Conservation (phyloP, 164 flowering plant genomes). For the Chloranthus sessilifolius region DNA sequence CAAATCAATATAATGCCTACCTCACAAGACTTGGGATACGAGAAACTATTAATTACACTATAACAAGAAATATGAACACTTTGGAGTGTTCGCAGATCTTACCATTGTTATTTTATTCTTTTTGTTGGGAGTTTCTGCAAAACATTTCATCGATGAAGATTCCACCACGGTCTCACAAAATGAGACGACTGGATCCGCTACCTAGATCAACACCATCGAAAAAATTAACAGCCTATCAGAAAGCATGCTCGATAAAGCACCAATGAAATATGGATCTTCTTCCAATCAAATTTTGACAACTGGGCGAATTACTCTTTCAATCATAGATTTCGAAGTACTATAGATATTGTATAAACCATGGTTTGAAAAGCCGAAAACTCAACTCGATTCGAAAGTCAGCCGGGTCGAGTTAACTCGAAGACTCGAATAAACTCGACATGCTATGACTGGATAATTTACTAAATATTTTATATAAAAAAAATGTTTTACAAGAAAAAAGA, state of each 20-base stretch:
- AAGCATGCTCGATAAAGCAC: not conserved
- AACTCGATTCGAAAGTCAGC: too few species aligned
- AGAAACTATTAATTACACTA: too few species aligned
- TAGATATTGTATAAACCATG: too few species aligned
- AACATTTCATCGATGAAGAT: conserved; percentile 97
- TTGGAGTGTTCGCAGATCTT: conserved; percentile 12
- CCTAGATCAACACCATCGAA: conserved; percentile 39
- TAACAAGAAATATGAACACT: conserved; percentile 1
- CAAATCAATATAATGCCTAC: not conserved
- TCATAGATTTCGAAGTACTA: not conserved
- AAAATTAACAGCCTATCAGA: not conserved
- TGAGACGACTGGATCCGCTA: conserved; percentile 98
- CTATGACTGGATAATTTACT: too few species aligned
- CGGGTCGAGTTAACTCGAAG: too few species aligned
- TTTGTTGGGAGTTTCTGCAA: conserved; percentile 99
- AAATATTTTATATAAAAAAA: too few species aligned
- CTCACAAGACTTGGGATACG: not conserved
- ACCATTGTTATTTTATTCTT: conserved; percentile 98
- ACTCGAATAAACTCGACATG: too few species aligned
- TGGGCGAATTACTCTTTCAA: too few species aligned
- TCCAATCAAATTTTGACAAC: too few species aligned
- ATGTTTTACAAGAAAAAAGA: too few species aligned
- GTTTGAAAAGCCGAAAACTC: too few species aligned
- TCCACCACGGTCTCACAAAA: conserved; percentile 99
- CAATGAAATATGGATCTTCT: too few species aligned